Conservation (phyloP, 2,329 filamentous ascomycete genomes). For the Alternaria triticimaculans region DNA sequence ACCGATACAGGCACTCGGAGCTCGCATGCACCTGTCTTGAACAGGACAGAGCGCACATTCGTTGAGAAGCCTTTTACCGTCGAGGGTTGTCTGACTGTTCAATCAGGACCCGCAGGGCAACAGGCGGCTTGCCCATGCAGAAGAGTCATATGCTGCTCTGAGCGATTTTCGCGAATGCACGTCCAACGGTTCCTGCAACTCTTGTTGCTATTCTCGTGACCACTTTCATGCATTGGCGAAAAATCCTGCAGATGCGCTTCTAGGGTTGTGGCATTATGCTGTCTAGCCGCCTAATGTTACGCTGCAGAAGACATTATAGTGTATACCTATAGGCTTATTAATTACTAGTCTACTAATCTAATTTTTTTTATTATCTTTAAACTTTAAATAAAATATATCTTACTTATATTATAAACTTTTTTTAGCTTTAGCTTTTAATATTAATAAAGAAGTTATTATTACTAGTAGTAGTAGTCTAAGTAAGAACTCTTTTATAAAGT, state of each 20-base stretch:
- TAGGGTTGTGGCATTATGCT: slow-evolving; percentile 17
- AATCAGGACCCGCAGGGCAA: slow-evolving; percentile 38
- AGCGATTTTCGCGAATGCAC: slow-evolving; percentile 32
- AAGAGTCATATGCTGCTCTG: slow-evolving; percentile 39
- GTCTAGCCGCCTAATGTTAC: not conserved
- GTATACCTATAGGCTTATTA: too few relatives aligned
- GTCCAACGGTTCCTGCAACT: slow-evolving; percentile 27
- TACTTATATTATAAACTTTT: too few relatives aligned
- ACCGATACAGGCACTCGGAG: slow-evolving; percentile 23
- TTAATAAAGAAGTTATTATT: too few relatives aligned
- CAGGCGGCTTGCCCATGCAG: slow-evolving; percentile 29
- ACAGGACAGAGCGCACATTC: slow-evolving; percentile 23
- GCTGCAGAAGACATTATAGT: too few relatives aligned
- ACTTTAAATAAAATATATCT: too few relatives aligned
- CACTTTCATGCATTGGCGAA: slow-evolving; percentile 22
- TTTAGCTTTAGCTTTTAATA: too few relatives aligned
- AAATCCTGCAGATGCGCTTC: slow-evolving; percentile 22
- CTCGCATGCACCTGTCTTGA: slow-evolving; percentile 37
- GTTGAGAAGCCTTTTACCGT: slow-evolving; percentile 29
- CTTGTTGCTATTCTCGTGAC: slow-evolving; percentile 39
- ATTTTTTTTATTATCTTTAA: too few relatives aligned
- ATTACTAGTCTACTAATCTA: too few relatives aligned
- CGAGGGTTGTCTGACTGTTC: slow-evolving; percentile 28
- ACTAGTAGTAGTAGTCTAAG: too few relatives aligned
- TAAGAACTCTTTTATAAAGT: too few relatives aligned